Conservation (phyloP, 164 flowering plant species). For the Cinnamomum chago region DNA sequence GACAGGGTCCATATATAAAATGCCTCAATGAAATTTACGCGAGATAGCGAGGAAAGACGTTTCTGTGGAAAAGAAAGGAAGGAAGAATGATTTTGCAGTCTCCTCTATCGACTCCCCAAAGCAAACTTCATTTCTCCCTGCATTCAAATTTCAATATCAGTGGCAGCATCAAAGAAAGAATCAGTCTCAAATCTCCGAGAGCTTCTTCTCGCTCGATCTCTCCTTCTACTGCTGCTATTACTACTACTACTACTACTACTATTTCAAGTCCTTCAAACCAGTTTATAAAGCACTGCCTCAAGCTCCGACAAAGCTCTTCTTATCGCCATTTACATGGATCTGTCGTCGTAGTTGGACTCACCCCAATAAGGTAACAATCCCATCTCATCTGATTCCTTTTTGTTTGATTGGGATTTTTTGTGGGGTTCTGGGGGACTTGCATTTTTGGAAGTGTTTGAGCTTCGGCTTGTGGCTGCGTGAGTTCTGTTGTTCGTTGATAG, state of each 20-base stretch:
- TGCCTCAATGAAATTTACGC: no score
- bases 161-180: not conserved
- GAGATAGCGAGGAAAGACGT: no score
- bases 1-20: no score
- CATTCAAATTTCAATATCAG: not conserved
- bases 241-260: not conserved
- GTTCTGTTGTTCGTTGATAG: not conserved
- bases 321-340: conserved; percentile 76
- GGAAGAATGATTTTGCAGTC: no score
- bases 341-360: conserved; percentile 77
- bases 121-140: not conserved
- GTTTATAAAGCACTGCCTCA: conserved; percentile 82
- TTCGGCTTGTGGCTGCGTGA: not conserved
- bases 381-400: no score
- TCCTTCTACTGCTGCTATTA: not conserved
- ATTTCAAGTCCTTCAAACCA: conserved; percentile 80
- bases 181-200: not conserved
- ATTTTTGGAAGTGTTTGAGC: not conserved
- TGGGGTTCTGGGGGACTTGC: not conserved
- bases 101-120: no score
- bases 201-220: not conserved
- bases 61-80: no score
- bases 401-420: not conserved
- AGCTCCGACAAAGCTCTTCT: conserved; percentile 77
- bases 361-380: conserved; percentile 62